phyloP scores from a whole-genome alignment of 2,329 filamentous ascomycete genomes.

The Calonectria multiphialidica region DNA sequence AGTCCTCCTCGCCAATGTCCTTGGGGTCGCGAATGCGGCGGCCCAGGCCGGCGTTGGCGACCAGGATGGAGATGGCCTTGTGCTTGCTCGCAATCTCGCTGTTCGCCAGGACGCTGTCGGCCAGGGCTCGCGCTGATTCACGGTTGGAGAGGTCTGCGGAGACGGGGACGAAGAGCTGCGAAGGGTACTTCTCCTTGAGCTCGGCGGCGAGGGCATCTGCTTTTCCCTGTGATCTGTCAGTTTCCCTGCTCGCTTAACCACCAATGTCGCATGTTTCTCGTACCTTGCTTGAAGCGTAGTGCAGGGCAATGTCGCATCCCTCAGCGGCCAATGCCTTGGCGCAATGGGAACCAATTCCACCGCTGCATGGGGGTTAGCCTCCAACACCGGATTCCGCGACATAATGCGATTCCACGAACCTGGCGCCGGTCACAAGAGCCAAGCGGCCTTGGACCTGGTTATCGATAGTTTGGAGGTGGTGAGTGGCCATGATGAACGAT shows the following conservation, averaged over 20 bases:
- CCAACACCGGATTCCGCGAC: background rate
- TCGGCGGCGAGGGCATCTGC: conserved; percentile 45
- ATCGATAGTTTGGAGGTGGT: conserved; percentile 27
- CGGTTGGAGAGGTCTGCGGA: conserved; percentile 45
- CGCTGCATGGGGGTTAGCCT: conserved; percentile 36
- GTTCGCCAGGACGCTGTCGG: conserved; percentile 7
- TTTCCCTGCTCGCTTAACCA: too few species aligned
- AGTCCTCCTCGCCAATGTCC: conserved; percentile 50
- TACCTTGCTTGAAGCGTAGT: conserved; percentile 49
- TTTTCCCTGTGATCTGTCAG: conserved; percentile 39
- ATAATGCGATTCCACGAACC: conserved; percentile 23
- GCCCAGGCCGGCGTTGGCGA: conserved; percentile 39
- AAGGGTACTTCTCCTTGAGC: conserved; percentile 36
- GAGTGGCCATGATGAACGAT: conserved; percentile 6
- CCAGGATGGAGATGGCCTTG: conserved; percentile 1
- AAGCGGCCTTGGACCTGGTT: conserved; percentile 32
- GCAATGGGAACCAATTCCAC: conserved; percentile 49
- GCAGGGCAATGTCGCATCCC: conserved; percentile 51
- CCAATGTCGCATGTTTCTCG: background rate
- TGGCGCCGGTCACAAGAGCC: conserved; percentile 36
- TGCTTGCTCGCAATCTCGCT: conserved; percentile 24
- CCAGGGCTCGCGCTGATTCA: conserved; percentile 21
- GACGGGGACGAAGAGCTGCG: conserved; percentile 43
- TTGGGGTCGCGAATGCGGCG: conserved; percentile 48
- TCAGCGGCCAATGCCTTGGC: conserved; percentile 49